Evolutionary conservation across 2,329 filamentous ascomycete genomes (phyloP).

Genomic region (Aspergillus persii): DNA sequence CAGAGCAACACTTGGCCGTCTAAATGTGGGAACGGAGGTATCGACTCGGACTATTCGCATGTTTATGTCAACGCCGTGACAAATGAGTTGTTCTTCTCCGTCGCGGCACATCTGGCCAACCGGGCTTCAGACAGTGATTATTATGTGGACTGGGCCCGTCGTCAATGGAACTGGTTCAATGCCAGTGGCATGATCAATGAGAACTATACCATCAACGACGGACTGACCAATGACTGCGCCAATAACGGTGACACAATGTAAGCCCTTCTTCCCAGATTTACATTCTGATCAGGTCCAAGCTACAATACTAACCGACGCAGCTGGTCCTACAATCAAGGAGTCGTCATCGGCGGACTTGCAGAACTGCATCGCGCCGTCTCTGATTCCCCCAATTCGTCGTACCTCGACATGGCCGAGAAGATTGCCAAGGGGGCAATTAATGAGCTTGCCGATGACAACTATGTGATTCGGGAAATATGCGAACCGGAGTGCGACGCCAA

Average conservation of each 20-base stretch:
- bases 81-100: conserved; percentile 57
- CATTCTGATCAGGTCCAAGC: not conserved
- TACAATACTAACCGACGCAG: conserved; percentile 17
- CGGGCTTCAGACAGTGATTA: conserved; percentile 39
- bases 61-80: conserved; percentile 54
- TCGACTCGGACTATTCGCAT: conserved; percentile 49
- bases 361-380: conserved; percentile 50
- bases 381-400: conserved; percentile 38
- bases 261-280: not conserved
- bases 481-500: conserved; percentile 52
- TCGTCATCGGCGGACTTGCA: conserved; percentile 57
- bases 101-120: conserved; percentile 56
- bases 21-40: conserved; percentile 44
- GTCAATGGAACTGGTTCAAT: conserved; percentile 53
- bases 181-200: conserved; percentile 48
- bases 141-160: conserved; percentile 48
- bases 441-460: conserved; percentile 44
- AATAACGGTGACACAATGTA: conserved; percentile 44
- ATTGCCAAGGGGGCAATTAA: conserved; percentile 56
- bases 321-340: conserved; percentile 62
- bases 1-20: conserved; percentile 41
- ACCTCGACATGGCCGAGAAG: conserved; percentile 43
- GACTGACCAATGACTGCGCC: conserved; percentile 50
- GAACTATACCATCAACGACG: conserved; percentile 54
- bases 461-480: conserved; percentile 55